phyloP scores from a whole-genome alignment of 1,139 yeast genomes.

The Candida tunisiensis region DNA sequence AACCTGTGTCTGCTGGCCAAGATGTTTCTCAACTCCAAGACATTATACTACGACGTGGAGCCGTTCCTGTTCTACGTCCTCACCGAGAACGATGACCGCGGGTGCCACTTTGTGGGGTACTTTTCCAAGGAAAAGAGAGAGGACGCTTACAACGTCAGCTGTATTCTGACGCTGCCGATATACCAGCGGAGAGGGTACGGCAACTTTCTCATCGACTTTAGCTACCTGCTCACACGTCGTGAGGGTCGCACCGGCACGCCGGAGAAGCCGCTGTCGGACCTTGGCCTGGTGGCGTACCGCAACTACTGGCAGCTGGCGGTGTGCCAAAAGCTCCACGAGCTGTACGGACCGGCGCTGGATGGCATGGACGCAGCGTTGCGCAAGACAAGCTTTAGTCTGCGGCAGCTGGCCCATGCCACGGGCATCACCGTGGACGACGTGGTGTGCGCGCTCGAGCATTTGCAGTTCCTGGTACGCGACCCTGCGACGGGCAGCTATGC shows the following conservation, averaged over 20 bases:
- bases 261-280: conserved; percentile 79
- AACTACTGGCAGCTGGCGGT: conserved; percentile 70
- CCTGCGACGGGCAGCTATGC: conserved; percentile 31
- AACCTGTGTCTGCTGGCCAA: conserved; percentile 81
- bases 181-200: conserved; percentile 88
- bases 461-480: conserved; percentile 31
- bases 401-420: conserved; percentile 45
- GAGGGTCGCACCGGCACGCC: conserved; percentile 85
- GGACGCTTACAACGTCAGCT: conserved; percentile 47
- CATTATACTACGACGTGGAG: conserved; percentile 86
- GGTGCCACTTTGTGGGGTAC: conserved; percentile 79
- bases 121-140: conserved; percentile 66
- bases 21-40: conserved; percentile 75
- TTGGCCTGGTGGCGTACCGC: conserved; percentile 74
- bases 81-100: conserved; percentile 45
- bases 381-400: conserved; percentile 26
- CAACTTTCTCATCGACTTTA: conserved; percentile 71
- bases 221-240: conserved; percentile 57
- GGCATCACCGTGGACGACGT: conserved; percentile 81
- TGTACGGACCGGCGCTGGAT: conserved; percentile 8
- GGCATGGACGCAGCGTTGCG: conserved; percentile 1
- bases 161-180: conserved; percentile 79
- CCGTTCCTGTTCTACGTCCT: conserved; percentile 82
- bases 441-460: conserved; percentile 67
- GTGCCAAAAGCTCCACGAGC: conserved; percentile 27